Evolutionary conservation across 768 basidiomycete genomes (phyloP), one percentile per base, ranked within the genome.

Genomic region (Amanita polypyramis): DNA sequence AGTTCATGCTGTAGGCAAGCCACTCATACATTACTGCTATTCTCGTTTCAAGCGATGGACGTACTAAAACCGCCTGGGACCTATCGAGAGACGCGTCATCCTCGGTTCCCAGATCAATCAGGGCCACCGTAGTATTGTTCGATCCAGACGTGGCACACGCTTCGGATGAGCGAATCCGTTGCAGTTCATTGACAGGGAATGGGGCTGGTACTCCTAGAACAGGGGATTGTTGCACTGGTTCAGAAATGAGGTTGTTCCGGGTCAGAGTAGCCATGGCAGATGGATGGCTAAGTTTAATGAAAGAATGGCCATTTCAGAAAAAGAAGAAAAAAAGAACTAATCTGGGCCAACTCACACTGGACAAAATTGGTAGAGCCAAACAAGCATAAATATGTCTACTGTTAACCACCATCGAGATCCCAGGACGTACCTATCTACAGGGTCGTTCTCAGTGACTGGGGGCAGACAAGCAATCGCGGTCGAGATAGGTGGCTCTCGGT

Each of bases 1-100:
- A 87, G 65, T 53, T 84, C 79, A 52, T 70, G 71, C 77, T 83
- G 58, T 33, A 54, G 36, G 32, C 23, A 32, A 45, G 36, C 29
- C 50, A 27, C 54, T 43, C 23, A 38, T 39, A 45, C 20, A 50
- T 36, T 14, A 17, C 30, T 49, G 19, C 23, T 41, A 21, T 20
- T 11, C 15, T 17, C 0, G 34, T 30, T 14, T 52, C 54, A 29
- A 56, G 51, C 47, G 42, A 35, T 39, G 58, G 58, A 32, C 51
- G 63, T 62, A 45, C 60, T 50, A 39, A 51, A 52, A 36, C 54
- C 53, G 23, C 46, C 8, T 15, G 42, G 43, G 21, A 19, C 42
- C 19, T 39, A 50, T 25, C 53, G 41, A 35, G 51, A 40, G 47
- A 52, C 36, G 47, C 39, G 47, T 27, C 32, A 23, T 14, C 17